These are phyloP conservation scores for Nicotiana knightiana DNA, from an alignment of 257 asterid genomes.

Conservation along the genomic window DNA sequence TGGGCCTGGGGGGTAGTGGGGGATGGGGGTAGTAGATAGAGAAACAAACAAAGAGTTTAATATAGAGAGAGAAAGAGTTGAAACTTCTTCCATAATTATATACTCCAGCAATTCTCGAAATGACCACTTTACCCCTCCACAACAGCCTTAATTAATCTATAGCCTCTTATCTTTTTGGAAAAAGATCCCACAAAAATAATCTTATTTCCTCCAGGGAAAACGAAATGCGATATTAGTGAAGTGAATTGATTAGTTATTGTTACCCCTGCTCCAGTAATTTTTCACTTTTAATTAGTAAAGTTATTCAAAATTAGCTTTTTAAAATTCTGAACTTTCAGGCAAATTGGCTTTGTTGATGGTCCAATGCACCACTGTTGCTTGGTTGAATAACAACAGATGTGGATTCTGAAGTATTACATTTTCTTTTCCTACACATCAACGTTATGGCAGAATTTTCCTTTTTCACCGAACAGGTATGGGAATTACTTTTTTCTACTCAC, in stretches of 20 bases:
- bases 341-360: not conserved
- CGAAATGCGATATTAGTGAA: not conserved
- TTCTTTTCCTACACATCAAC: not conserved
- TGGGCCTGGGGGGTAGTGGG: not conserved
- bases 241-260: no score
- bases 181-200: not conserved
- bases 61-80: slow-evolving; percentile 13
- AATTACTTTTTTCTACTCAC: not conserved
- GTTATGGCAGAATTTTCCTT: not conserved
- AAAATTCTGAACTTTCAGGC: not conserved
- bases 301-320: not conserved
- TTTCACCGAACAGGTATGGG: not conserved
- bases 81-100: not conserved
- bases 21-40: not conserved
- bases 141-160: not conserved
- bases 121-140: not conserved
- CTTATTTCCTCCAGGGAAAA: not conserved
- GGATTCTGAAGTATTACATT: not conserved
- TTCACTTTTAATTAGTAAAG: not conserved
- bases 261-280: not conserved
- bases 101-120: no score
- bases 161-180: not conserved
- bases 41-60: not conserved
- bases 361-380: not conserved
- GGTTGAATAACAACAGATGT: not conserved